A percentile compares a stretch with the other conserved stretches of the same genome.
phyloP scores from a whole-genome alignment of 1,139 yeast species.

The Magnusiomyces paraingens region DNA sequence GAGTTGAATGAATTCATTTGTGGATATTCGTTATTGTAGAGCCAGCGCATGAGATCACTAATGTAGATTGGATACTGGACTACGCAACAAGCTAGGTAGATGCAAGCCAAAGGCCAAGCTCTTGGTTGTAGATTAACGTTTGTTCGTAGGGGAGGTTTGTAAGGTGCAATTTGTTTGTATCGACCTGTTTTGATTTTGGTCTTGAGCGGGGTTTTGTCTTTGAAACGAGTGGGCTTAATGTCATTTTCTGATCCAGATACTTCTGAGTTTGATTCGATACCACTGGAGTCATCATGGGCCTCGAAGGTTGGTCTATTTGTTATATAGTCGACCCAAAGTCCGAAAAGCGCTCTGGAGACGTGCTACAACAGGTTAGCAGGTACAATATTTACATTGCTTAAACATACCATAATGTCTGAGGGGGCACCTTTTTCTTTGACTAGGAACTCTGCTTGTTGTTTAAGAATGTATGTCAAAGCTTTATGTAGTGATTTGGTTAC shows the following conservation, averaged over 20 bases:
- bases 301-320: background rate
- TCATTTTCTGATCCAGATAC: background rate
- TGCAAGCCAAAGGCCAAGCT: slow-evolving; percentile 6
- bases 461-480: background rate
- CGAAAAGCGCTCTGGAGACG: slow-evolving; percentile 1
- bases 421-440: slow-evolving; percentile 6
- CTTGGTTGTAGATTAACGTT: background rate
- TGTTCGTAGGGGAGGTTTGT: background rate
- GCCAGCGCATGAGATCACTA: slow-evolving; percentile 30
- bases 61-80: slow-evolving; percentile 28
- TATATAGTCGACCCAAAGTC: slow-evolving; percentile 1
- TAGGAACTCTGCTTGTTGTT: slow-evolving; percentile 1
- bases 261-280: background rate
- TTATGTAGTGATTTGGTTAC: background rate
- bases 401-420: slow-evolving; percentile 2
- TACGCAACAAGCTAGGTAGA: slow-evolving; percentile 17
- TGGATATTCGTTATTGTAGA: slow-evolving; percentile 27
- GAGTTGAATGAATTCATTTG: slow-evolving; percentile 22
- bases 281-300: background rate
- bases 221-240: background rate
- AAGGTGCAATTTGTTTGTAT: background rate
- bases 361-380: background rate
- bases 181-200: background rate
- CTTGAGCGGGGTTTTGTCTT: background rate
- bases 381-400: background rate